Evolutionary conservation across 305 asterid genomes (phyloP).

Genomic region (Withania somnifera): DNA sequence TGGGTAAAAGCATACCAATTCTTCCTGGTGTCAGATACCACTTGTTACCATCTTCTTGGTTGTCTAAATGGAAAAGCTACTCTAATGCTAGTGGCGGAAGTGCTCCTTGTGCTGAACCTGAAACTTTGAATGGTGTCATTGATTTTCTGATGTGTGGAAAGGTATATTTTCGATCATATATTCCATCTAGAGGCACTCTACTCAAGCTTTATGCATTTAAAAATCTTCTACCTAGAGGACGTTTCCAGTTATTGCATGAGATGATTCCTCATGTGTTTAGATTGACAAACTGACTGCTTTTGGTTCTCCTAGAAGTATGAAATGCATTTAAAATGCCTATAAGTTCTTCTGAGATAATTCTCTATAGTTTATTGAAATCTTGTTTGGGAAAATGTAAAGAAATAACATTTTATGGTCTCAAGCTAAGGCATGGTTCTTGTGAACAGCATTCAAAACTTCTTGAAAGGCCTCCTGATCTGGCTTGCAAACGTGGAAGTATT

Average conservation of each 20-base stretch:
- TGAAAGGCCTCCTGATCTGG: conserved; percentile 86
- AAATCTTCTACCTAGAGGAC: neutral
- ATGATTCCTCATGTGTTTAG: neutral
- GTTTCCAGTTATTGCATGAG: neutral
- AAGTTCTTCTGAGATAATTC: neutral
- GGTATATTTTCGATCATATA: conserved; percentile 14
- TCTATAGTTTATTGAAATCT: neutral
- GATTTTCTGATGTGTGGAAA: conserved; percentile 63
- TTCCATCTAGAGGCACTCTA: neutral
- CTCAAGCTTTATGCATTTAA: neutral
- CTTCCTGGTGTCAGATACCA: conserved; percentile 48
- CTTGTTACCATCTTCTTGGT: conserved; percentile 83
- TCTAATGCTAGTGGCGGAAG: conserved; percentile 60
- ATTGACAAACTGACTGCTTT: neutral
- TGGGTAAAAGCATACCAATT: conserved; percentile 47
- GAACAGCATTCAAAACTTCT: conserved; percentile 73
- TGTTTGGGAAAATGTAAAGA: neutral
- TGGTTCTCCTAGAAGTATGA: neutral
- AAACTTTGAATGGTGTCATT: conserved; percentile 40
- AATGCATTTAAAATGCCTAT: neutral
- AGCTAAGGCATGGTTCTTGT: conserved; percentile 12
- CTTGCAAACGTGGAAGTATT: conserved; percentile 67
- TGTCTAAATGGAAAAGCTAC: conserved; percentile 74
- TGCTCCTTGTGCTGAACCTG: conserved; percentile 51
- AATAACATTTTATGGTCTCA: neutral